Base-by-base conservation (phyloP, 2,329 filamentous ascomycete genomes). In the Pezicula rhizophila region DNA sequence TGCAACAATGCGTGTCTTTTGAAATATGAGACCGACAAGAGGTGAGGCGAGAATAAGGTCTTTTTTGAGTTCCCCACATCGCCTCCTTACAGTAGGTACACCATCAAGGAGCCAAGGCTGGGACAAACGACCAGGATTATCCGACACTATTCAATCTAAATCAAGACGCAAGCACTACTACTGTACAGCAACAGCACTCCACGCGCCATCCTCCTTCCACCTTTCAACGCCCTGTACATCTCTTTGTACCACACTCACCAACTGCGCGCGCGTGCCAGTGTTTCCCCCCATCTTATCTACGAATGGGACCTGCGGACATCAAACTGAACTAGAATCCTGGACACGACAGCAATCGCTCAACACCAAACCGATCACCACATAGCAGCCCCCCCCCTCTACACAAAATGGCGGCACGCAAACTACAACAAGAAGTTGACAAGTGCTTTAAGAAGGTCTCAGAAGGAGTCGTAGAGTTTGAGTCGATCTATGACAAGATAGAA, bases 361-460 rank as follows among this genome's bases (percentile, higher is more conserved):
- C 47, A 47, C 49, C 50, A 56, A 49, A 47, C 37, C 44, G 46
- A 49, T 44, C 46, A 20, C 43, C 46, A 42, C 44, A 49, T 23
- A 40, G 38, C 23, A 40, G 17, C 52, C 40, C 47, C 48, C 52
- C 42, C 47, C 47, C 52, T 55, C 46, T 55, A 60, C 54, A 57
- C 71, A 78, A 69, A 63, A 99, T 99, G 93, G 89, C 93, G 62
- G 88, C 88, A 68, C 84, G 93, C 69, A 99, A 99, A 78, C 80
- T 96, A 62, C 88, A 93, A 70, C 91, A 97, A 74, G 93, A 99
- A 75, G 92, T 97, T 64, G 93, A 99, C 67, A 96, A 96, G 76
- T 95, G 89, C 80, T 97, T 96, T 82, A 99, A 99, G 74, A 95
- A 95, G 78, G 91, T 97, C 64, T 80, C 82, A 42, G 92, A 97